Evolutionary conservation across 1,284 basidiomycete species (phyloP).

Genomic region (Ustilago curta): DNA sequence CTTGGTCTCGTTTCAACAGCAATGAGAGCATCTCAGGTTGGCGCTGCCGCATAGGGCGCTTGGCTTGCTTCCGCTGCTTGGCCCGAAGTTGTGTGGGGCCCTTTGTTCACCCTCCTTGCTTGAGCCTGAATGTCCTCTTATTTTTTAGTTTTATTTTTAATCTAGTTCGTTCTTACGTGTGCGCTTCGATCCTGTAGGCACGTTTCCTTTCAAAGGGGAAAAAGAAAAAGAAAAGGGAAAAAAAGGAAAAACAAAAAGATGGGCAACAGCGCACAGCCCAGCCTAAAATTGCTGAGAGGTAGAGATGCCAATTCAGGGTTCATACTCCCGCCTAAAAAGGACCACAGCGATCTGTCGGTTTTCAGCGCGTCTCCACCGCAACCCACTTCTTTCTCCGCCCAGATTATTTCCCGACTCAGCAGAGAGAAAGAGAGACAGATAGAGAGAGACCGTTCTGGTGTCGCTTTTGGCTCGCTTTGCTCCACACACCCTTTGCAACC

Average conservation of each 20-base stretch:
- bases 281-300: no score
- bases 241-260: background rate
- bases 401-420: slow-evolving; percentile 1
- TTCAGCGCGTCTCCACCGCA: background rate
- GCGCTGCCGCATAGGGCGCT: no score
- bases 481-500: slow-evolving; percentile 2
- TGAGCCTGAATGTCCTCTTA: background rate
- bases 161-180: background rate
- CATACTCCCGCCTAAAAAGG: background rate
- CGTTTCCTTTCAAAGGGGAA: background rate
- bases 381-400: background rate
- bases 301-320: background rate
- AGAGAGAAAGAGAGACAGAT: no score
- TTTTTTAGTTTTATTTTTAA: background rate
- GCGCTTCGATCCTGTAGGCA: background rate
- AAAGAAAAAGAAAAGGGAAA: no score
- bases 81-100: slow-evolving; percentile 5
- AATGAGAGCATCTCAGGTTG: no score
- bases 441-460: background rate
- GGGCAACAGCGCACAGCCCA: background rate
- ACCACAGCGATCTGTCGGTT: background rate
- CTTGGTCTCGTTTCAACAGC: no score
- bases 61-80: no score
- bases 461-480: slow-evolving; percentile 3
- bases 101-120: background rate